Conservation (phyloP, 2,329 filamentous ascomycete genomes). For the Daldinia sp. region DNA sequence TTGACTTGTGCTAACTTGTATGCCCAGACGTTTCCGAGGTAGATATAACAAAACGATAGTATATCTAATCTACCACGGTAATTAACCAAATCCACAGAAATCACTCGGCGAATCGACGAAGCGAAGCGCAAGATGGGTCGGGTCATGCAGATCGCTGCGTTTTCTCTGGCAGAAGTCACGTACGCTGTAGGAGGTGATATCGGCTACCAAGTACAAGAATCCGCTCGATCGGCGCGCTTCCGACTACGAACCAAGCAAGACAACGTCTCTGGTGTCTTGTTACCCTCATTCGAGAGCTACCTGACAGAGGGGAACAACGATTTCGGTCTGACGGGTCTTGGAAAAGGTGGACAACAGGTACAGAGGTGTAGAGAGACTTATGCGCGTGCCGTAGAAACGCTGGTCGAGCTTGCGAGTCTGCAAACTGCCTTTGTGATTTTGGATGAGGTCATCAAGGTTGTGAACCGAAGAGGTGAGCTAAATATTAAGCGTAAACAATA, state of each 20-base stretch:
- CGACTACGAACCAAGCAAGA: slow-evolving; percentile 94
- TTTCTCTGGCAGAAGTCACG: slow-evolving; percentile 95
- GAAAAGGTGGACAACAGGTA: slow-evolving; percentile 97
- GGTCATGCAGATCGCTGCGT: slow-evolving; percentile 98
- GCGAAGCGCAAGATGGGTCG: slow-evolving; percentile 99
- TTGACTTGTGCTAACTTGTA: slow-evolving; percentile 21
- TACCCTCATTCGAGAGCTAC: slow-evolving; percentile 93
- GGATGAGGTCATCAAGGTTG: slow-evolving; percentile 99
- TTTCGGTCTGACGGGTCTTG: slow-evolving; percentile 93
- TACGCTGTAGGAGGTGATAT: slow-evolving; percentile 97
- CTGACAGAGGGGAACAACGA: slow-evolving; percentile 90
- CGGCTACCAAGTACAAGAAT: slow-evolving; percentile 96
- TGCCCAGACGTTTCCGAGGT: slow-evolving; percentile 84
- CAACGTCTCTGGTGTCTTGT: slow-evolving; percentile 95
- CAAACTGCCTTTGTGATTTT: slow-evolving; percentile 98
- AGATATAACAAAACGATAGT: slow-evolving; percentile 54
- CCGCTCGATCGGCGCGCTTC: slow-evolving; percentile 90
- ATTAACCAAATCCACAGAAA: slow-evolving; percentile 66
- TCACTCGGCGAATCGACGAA: slow-evolving; percentile 96
- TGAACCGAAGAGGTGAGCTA: slow-evolving; percentile 84
- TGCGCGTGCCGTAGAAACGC: slow-evolving; percentile 90
- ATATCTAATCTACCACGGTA: background rate
- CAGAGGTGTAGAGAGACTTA: slow-evolving; percentile 96
- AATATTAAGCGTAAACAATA: slow-evolving; percentile 25
- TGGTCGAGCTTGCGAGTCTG: slow-evolving; percentile 93